phyloP scores from a whole-genome alignment of 139 green algal species.

The Asterochloris sp. region DNA sequence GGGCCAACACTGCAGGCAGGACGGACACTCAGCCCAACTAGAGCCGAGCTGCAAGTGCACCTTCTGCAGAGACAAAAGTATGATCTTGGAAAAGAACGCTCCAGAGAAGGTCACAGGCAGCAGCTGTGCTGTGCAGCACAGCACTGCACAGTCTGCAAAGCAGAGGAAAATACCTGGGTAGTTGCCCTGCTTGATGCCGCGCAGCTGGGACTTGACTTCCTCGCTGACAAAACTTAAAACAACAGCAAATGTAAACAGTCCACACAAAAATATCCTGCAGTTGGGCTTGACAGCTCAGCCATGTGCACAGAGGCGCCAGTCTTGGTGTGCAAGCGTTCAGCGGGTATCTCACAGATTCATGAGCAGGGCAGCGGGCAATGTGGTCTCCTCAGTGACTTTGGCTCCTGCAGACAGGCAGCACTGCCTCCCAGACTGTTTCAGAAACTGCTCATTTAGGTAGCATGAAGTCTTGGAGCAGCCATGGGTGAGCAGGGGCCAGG shows the following conservation, averaged over 20 bases:
- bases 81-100: too few species aligned
- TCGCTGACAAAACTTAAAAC: conserved; percentile 33
- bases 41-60: too few species aligned
- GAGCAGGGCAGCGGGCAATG: conserved; percentile 4
- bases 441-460: neutral
- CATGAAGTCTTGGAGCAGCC: neutral
- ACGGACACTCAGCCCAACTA: too few species aligned
- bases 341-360: conserved; percentile 27
- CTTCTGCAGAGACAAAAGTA: too few species aligned
- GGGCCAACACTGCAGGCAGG: conserved; percentile 17
- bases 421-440: neutral
- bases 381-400: conserved; percentile 30
- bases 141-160: too few species aligned
- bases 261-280: conserved; percentile 14
- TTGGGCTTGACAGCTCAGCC: neutral
- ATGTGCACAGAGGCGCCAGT: too few species aligned
- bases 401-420: conserved; percentile 14
- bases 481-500: neutral
- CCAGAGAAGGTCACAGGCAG: too few species aligned
- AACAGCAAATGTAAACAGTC: conserved; percentile 33
- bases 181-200: conserved; percentile 24
- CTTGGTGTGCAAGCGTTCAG: too few species aligned
- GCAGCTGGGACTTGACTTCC: conserved; percentile 24
- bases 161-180: conserved; percentile 13
- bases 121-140: too few species aligned